Base-by-base conservation (phyloP, 2,329 filamentous ascomycete genomes). In the Alternaria gaisen region DNA sequence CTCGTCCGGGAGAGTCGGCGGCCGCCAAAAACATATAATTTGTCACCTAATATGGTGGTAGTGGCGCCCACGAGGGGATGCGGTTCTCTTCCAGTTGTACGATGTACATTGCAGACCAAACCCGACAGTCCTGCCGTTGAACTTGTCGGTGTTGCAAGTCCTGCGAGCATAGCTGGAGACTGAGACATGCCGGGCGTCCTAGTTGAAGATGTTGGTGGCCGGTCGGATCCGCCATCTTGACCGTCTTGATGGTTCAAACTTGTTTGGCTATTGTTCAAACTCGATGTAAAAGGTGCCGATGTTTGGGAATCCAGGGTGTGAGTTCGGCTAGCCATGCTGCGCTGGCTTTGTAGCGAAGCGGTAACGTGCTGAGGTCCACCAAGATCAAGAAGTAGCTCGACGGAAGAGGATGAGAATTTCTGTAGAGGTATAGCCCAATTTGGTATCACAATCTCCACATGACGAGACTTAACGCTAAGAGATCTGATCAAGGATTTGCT, bases 21-120 rank as follows among this genome's bases (percentile, higher is more conserved):
- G 8, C 95, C 95, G 47, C 95, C 95, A 82, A 98, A 99, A 4
- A 98, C 94, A 77, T 97, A 99, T 22, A 99, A 85, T 78, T 96
- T 97, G 79, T 99, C 95, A 28, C 94, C 95, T 1, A 99, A 80
- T 48, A 98, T 92, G 0, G 95, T 98, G 0, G 95, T 98, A 0
- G 95, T 97, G 5, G 95, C 94, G 32, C 95, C 95, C 0, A 99
- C 95, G 3, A 98, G 83, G 3, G 95, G 91, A 72, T 92, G 93
- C 3, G 95, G 95, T 75, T 98, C 94, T 63, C 89, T 89, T 36
- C 95, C 95, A 0, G 94, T 98, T 1, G 95, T 98, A 65, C 94
- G 83, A 69, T 90, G 86, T 24, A 90, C 87, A 76, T 90, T 90
- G 75, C 88, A 91, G 8, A 90, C 88, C 59, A 91, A 78, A 5